Evolutionary conservation across 2,329 filamentous ascomycete genomes (phyloP).

Genomic region (Diaporthe sp.): DNA sequence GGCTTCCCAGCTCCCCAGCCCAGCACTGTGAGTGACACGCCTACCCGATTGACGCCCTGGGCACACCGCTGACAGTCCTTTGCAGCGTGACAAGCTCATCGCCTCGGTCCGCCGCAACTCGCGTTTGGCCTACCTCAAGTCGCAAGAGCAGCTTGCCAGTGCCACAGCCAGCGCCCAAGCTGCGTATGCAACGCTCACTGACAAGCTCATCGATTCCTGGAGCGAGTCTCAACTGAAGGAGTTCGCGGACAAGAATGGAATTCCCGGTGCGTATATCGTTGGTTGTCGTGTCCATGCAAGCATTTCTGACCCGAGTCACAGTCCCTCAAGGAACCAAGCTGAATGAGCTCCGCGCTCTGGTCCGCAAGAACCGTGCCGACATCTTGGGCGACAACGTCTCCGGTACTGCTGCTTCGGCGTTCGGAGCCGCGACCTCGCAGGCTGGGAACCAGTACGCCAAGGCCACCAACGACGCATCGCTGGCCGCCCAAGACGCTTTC

Average conservation of each 20-base stretch:
- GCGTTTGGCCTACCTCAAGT: constrained; percentile 79
- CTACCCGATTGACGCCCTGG: no score
- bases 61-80: constrained; percentile 41
- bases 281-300: not conserved
- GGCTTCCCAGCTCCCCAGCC: constrained; percentile 91
- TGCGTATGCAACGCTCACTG: constrained; percentile 81
- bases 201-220: constrained; percentile 91
- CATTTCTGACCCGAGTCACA: constrained; percentile 52
- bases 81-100: constrained; percentile 85
- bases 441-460: constrained; percentile 83
- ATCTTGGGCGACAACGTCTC: constrained; percentile 76
- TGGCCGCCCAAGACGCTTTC: constrained; percentile 77
- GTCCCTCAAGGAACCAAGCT: constrained; percentile 92
- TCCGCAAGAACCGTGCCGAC: constrained; percentile 86
- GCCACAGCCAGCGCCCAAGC: constrained; percentile 75
- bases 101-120: constrained; percentile 92
- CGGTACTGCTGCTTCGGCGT: constrained; percentile 70
- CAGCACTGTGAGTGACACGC: constrained; percentile 60
- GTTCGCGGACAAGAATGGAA: constrained; percentile 91
- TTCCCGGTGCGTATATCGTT: constrained; percentile 59
- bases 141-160: constrained; percentile 71
- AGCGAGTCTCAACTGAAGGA: constrained; percentile 90
- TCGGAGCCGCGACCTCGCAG: constrained; percentile 80
- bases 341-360: constrained; percentile 90
- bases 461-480: constrained; percentile 77